Base-by-base conservation (phyloP, 2,329 filamentous ascomycete species). In the Fusarium pininemorale region DNA sequence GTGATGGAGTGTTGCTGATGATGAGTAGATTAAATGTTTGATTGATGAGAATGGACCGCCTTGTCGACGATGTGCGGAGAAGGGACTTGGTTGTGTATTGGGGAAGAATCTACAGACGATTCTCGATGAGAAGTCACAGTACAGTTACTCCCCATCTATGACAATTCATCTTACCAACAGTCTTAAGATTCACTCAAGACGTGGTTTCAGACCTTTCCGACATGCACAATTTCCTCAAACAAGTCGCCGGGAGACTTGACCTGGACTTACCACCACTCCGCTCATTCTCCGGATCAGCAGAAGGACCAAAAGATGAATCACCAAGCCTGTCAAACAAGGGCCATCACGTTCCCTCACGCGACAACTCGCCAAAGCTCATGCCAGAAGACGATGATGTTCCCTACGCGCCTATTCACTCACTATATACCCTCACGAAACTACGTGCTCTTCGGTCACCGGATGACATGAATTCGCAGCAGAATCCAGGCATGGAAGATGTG, bases 41-140 rank as follows among this genome's bases (percentile, higher is more conserved):
- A 83, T 83, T 77, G 81, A 82, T 20, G 79, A 81, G 30, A 75
- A 69, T n/a, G 81, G 81, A 3, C 81, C 82, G n/a, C 81, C 81
- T 18, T 83, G 82, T 68, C 78, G 77, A 30, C 72, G 82, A 32
- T 83, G 82, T 62, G 62, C 75, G 4, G 80, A 83, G 56, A 75
- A 79, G 24, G 79, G 78, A n/a, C 67, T 83, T 18, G 75, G 75
- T 3, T 83, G 82, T 44, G 80, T 82, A 1, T 41, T 83, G 37
- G 82, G 81, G 65, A 83, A 83, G 78, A 83, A 80, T 58, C 74
- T 83, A 4, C 82, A 83, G 73, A 83, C 79, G 20, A 78, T 83
- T 35, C 81, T 83, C 16, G 81, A 81, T 59, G 82, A 83, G 59
- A 79, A 80, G 50, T 78, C 79, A 32, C 80, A 81, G 80, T 82